Percentiles rank a stretch among this genome's conserved stretches.
Evolutionary conservation across 2,329 filamentous ascomycete species (phyloP).

Genomic region (Fonsecaea pedrosoi): DNA sequence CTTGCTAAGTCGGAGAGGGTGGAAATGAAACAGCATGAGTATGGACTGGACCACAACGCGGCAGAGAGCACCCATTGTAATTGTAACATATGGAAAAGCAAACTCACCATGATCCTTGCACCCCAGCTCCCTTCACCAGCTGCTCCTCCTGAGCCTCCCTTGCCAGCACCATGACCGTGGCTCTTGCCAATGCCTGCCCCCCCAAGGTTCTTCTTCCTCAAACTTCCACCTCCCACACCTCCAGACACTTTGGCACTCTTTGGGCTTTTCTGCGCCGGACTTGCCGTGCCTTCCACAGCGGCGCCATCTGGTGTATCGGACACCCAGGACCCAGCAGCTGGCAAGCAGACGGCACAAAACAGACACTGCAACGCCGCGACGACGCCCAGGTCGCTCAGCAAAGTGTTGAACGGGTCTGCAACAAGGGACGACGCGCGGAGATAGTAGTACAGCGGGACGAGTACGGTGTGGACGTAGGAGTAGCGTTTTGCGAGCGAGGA

Average conservation of each 20-base stretch:
- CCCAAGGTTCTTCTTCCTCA: constrained; percentile 35
- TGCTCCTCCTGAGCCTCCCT: constrained; percentile 30
- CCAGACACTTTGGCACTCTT: constrained; percentile 22
- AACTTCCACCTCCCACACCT: constrained; percentile 28
- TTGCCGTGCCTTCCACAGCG: constrained; percentile 33
- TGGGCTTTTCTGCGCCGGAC: constrained; percentile 12
- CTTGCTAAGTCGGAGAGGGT: background rate
- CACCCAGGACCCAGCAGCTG: constrained; percentile 54
- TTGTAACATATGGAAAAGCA: background rate
- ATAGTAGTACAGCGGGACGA: constrained; percentile 70
- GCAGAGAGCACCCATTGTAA: background rate
- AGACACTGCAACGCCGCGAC: constrained; percentile 68
- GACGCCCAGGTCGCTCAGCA: constrained; percentile 67
- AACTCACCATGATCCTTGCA: constrained; percentile 40
- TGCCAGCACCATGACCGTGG: constrained; percentile 18
- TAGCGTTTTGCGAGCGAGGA: constrained; percentile 60
- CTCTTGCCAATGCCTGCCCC: constrained; percentile 18
- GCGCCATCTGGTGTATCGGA: constrained; percentile 36
- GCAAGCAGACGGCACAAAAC: constrained; percentile 66
- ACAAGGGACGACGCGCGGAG: constrained; percentile 72
- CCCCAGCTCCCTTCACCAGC: background rate
- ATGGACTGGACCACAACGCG: background rate
- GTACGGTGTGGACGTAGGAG: constrained; percentile 70
- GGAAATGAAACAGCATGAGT: background rate
- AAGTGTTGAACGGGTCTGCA: constrained; percentile 69